Conservation (phyloP, 495 filamentous ascomycete genomes). For the Penicillium odoratum region DNA sequence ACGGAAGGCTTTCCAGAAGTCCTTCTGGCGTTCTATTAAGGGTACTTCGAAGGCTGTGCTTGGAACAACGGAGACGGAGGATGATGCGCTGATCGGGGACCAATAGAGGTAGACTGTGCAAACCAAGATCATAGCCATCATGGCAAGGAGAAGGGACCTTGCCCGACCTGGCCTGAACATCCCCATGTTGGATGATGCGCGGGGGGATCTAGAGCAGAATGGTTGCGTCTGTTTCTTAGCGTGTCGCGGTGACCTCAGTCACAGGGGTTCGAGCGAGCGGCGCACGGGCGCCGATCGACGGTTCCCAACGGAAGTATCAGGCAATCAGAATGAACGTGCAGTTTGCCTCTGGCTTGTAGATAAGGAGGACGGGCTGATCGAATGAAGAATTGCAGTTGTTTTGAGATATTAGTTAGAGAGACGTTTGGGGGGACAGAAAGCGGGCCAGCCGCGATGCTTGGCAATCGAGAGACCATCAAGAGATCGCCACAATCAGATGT, state of each 20-base stretch:
- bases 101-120: constrained; percentile 42
- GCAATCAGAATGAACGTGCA: constrained; percentile 1
- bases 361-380: not conserved
- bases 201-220: not conserved
- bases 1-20: constrained; percentile 42
- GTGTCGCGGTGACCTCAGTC: constrained; percentile 3
- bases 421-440: not conserved
- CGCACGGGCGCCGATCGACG: constrained; percentile 26
- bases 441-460: not conserved
- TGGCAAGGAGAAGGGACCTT: constrained; percentile 32
- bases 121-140: constrained; percentile 34
- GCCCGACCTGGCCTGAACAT: constrained; percentile 34
- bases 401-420: not conserved
- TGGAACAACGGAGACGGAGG: constrained; percentile 38
- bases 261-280: constrained; percentile 20
- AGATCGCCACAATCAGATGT: not conserved
- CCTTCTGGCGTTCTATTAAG: constrained; percentile 37
- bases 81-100: constrained; percentile 32
- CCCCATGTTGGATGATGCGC: constrained; percentile 23
- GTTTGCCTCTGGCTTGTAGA: not conserved
- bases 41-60: constrained; percentile 42
- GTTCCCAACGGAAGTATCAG: constrained; percentile 3
- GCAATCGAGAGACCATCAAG: not conserved
- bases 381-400: not conserved
- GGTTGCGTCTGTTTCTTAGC: not conserved